Evolutionary conservation across 768 basidiomycete genomes (phyloP).

Genomic region (Rossbeevera mucosa): DNA sequence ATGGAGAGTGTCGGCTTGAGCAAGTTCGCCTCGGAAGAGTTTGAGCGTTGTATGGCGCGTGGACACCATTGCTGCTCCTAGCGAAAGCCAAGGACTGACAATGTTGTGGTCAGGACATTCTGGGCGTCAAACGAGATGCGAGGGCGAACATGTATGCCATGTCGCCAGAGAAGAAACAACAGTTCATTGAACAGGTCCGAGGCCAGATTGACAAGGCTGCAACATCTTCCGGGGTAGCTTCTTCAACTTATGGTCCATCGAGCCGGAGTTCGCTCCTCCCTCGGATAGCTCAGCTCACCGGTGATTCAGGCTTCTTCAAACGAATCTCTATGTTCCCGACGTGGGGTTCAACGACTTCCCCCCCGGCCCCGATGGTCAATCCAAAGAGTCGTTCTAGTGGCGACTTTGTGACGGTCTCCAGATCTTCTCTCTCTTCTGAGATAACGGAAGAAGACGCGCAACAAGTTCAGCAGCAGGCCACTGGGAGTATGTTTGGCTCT

Average conservation of each 20-base stretch:
- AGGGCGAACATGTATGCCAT: constrained; percentile 60
- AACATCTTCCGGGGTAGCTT: constrained; percentile 26
- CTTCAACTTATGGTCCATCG: constrained; percentile 58
- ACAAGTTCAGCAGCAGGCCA: constrained; percentile 57
- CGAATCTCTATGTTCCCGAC: constrained; percentile 58
- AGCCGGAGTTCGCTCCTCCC: constrained; percentile 54
- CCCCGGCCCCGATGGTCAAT: constrained; percentile 30
- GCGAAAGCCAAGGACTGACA: background rate
- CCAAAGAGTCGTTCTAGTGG: constrained; percentile 35
- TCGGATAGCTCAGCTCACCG: constrained; percentile 69
- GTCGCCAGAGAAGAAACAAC: constrained; percentile 58
- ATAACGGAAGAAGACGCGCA: constrained; percentile 28
- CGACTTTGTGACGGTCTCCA: constrained; percentile 31
- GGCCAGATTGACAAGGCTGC: constrained; percentile 32
- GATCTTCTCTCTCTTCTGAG: constrained; percentile 25
- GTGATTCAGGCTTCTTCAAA: constrained; percentile 61
- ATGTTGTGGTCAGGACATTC: constrained; percentile 49
- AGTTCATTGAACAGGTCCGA: constrained; percentile 56
- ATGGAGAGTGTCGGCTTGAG: constrained; percentile 36
- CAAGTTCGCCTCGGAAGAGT: constrained; percentile 43
- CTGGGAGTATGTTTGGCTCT: constrained; percentile 70
- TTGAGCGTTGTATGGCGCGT: constrained; percentile 69
- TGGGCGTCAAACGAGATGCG: constrained; percentile 70
- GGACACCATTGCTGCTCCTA: background rate
- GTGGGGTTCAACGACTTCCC: constrained; percentile 45